A percentile compares a stretch with the other conserved stretches of the same genome.
Evolutionary conservation across 1,284 basidiomycete genomes (phyloP).

Genomic region (Boletellus deceptivus): DNA sequence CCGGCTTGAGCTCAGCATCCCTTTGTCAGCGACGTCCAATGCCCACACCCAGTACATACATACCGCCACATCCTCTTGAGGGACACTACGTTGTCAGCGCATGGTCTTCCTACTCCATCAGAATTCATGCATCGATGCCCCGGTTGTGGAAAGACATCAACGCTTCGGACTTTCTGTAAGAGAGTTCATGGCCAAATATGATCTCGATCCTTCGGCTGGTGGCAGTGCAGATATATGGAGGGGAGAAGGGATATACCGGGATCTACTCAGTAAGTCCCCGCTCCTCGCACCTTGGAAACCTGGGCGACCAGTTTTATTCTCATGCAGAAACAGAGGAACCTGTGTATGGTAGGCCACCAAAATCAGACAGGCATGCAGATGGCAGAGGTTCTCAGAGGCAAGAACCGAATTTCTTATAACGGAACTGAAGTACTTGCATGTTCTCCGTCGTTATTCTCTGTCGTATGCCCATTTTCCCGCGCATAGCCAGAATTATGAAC

Average conservation of each 20-base stretch:
- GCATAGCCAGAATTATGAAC: too few relatives aligned
- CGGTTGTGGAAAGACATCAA: slow-evolving; percentile 36
- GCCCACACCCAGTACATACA: slow-evolving; percentile 67
- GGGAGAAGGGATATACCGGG: slow-evolving; percentile 75
- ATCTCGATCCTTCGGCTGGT: slow-evolving; percentile 50
- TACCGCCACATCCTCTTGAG: slow-evolving; percentile 85
- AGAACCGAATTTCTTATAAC: slow-evolving; percentile 45
- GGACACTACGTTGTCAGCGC: slow-evolving; percentile 90
- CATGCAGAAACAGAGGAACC: slow-evolving; percentile 60
- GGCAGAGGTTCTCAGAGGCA: slow-evolving; percentile 52
- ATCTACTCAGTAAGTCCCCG: slow-evolving; percentile 61
- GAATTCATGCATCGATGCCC: slow-evolving; percentile 40
- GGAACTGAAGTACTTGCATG: not conserved
- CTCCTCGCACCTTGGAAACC: slow-evolving; percentile 2
- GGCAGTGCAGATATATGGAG: slow-evolving; percentile 86
- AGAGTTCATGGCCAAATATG: slow-evolving; percentile 55
- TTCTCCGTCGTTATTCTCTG: too few relatives aligned
- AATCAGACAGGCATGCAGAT: slow-evolving; percentile 57
- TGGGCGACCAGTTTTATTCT: slow-evolving; percentile 7
- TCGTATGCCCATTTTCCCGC: too few relatives aligned
- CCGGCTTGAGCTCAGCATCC: slow-evolving; percentile 68
- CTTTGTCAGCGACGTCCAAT: slow-evolving; percentile 62
- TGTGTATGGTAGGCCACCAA: slow-evolving; percentile 60
- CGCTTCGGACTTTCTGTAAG: slow-evolving; percentile 66
- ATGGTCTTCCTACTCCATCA: slow-evolving; percentile 78